Evolutionary conservation across 225 moss, liverwort and hornwort genomes (phyloP).

Genomic region (Marchantia polymorpha): DNA sequence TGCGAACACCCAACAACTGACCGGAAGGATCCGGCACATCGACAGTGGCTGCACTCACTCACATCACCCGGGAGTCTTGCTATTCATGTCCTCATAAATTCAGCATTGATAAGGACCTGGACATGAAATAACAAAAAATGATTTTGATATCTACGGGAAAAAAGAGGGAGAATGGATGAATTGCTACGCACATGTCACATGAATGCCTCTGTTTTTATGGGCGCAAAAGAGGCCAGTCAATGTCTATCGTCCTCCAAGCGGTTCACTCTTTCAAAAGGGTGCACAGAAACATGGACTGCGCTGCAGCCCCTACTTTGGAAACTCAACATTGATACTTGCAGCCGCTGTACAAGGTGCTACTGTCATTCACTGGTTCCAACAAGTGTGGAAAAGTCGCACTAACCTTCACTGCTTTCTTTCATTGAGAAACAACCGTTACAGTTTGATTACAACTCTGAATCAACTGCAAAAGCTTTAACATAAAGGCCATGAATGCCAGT

Average conservation of each 20-base stretch:
- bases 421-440: conserved; percentile 23
- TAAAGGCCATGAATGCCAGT: conserved; percentile 15
- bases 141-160: conserved; percentile 3
- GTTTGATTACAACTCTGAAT: conserved; percentile 8
- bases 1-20: conserved; percentile 9
- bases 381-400: conserved; percentile 21
- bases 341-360: conserved; percentile 21
- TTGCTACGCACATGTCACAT: conserved; percentile 20
- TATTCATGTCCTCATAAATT: conserved; percentile 17
- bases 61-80: conserved; percentile 1
- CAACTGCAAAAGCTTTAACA: conserved; percentile 21
- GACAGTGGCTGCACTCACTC: conserved; percentile 19
- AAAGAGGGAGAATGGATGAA: conserved; percentile 1
- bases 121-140: conserved; percentile 23
- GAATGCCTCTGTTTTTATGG: conserved; percentile 25
- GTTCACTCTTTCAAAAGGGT: conserved; percentile 19
- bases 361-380: conserved; percentile 16
- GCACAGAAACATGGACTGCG: conserved; percentile 16
- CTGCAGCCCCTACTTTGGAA: conserved; percentile 17
- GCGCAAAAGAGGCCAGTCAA: conserved; percentile 9
- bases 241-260: conserved; percentile 21
- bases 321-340: conserved; percentile 28
- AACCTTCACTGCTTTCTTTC: conserved; percentile 28
- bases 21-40: conserved; percentile 13
- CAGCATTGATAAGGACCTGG: conserved; percentile 12